phyloP scores from a whole-genome alignment of 1,139 yeast genomes.

The Saccharomyces pastorianus region DNA sequence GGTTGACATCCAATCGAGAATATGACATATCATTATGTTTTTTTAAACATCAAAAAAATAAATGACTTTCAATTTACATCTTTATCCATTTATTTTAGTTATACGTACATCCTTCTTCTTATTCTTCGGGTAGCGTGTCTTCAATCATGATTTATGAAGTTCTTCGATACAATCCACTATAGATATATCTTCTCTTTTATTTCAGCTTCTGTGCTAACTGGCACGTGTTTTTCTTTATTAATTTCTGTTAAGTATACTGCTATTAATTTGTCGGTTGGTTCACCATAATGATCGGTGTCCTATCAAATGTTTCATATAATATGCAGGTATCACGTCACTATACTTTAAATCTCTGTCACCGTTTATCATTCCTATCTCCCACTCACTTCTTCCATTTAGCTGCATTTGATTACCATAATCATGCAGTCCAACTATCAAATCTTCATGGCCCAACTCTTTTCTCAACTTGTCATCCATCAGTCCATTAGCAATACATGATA shows the following conservation, averaged over 20 bases:
- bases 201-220: neutral
- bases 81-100: too few species aligned
- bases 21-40: neutral
- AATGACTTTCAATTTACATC: neutral
- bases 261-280: neutral
- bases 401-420: slow-evolving; percentile 44
- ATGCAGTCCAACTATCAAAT: slow-evolving; percentile 49
- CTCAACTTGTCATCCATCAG: slow-evolving; percentile 6
- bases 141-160: too few species aligned
- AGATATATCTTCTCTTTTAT: too few species aligned
- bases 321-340: slow-evolving; percentile 38
- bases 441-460: slow-evolving; percentile 51
- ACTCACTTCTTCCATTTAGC: slow-evolving; percentile 32
- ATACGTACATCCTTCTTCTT: too few species aligned
- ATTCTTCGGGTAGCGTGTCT: too few species aligned
- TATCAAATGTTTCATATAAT: slow-evolving; percentile 15
- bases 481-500: slow-evolving; percentile 54
- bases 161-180: too few species aligned
- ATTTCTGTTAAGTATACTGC: too few species aligned
- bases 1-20: slow-evolving; percentile 1
- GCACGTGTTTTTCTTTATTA: too few species aligned
- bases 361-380: slow-evolving; percentile 39
- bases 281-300: neutral
- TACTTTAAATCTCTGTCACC: slow-evolving; percentile 39
- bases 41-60: neutral